A percentile compares a stretch with the other conserved stretches of the same genome.
phyloP scores from a whole-genome alignment of 495 filamentous ascomycete species.

The Elaphomyces granulatus region DNA sequence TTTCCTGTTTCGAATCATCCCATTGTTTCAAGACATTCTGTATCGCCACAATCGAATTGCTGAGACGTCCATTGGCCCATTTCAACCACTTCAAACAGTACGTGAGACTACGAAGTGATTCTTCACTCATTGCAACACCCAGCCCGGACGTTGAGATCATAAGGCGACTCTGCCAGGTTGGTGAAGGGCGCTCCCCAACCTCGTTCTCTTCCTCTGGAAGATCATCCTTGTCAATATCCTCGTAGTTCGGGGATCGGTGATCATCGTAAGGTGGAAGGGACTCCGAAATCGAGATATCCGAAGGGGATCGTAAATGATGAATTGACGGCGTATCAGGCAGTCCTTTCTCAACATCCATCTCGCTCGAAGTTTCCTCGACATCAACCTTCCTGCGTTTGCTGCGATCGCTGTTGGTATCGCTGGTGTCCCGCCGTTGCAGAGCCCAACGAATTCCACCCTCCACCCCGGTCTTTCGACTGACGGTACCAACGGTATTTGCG shows the following conservation, averaged over 20 bases:
- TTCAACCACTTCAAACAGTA: slow-evolving; percentile 65
- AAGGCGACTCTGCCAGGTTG: slow-evolving; percentile 62
- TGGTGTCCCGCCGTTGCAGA: slow-evolving; percentile 34
- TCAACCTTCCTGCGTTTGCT: slow-evolving; percentile 53
- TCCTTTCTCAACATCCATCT: slow-evolving; percentile 28
- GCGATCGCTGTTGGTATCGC: slow-evolving; percentile 26
- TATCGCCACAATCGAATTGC: slow-evolving; percentile 51
- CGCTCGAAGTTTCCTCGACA: slow-evolving; percentile 15
- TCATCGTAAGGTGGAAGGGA: slow-evolving; percentile 71
- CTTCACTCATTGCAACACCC: slow-evolving; percentile 74
- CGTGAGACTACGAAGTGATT: slow-evolving; percentile 60
- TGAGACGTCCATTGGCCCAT: slow-evolving; percentile 61
- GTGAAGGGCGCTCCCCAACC: slow-evolving; percentile 14
- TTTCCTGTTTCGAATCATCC: slow-evolving; percentile 32
- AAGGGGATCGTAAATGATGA: slow-evolving; percentile 21
- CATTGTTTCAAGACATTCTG: slow-evolving; percentile 61
- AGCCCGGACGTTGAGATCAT: slow-evolving; percentile 74
- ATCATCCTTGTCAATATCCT: slow-evolving; percentile 28
- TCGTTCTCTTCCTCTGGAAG: slow-evolving; percentile 3
- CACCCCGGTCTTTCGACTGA: slow-evolving; percentile 68
- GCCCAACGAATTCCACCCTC: slow-evolving; percentile 73
- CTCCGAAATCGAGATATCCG: slow-evolving; percentile 43
- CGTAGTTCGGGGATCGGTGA: slow-evolving; percentile 54
- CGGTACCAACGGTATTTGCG: slow-evolving; percentile 64
- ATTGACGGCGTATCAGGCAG: slow-evolving; percentile 5